These are phyloP conservation scores for Astraeus odoratus DNA, from an alignment of 768 basidiomycete species.

Conservation along the genomic window DNA sequence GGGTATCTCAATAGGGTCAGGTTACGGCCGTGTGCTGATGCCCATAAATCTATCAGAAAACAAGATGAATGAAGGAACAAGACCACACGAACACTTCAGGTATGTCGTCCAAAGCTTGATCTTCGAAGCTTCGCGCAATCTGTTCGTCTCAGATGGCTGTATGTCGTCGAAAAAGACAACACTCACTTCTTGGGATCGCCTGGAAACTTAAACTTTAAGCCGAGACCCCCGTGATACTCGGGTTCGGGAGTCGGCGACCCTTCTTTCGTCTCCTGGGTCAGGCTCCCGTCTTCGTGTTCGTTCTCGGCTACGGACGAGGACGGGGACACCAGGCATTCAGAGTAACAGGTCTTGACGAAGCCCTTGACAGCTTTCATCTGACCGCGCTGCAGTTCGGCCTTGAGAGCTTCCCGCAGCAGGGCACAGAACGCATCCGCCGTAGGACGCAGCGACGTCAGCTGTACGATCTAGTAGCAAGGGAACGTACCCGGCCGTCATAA, in stretches of 20 bases:
- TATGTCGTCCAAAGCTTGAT: constrained; percentile 94
- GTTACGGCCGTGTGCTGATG: constrained; percentile 82
- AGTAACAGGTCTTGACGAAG: constrained; percentile 91
- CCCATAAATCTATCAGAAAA: constrained; percentile 6
- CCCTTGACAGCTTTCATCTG: constrained; percentile 90
- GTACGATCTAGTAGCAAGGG: constrained; percentile 88
- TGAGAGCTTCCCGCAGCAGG: constrained; percentile 81
- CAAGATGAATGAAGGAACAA: background rate
- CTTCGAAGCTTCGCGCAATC: constrained; percentile 87
- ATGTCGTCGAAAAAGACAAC: background rate
- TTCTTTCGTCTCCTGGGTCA: constrained; percentile 49
- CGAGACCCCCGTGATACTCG: constrained; percentile 71
- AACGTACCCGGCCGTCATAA: constrained; percentile 4
- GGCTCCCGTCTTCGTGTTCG: constrained; percentile 63
- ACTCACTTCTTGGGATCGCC: constrained; percentile 86
- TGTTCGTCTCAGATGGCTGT: constrained; percentile 24
- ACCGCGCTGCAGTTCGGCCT: constrained; percentile 80
- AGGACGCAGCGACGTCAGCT: constrained; percentile 87
- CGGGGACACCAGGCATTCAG: constrained; percentile 73
- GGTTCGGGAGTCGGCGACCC: constrained; percentile 39
- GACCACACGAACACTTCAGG: constrained; percentile 56
- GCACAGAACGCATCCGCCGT: constrained; percentile 92
- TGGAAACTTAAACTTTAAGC: constrained; percentile 81
- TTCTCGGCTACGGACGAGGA: constrained; percentile 52
- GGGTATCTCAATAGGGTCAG: constrained; percentile 95